Conservation (phyloP, 306 rosid species). For the Erythrophleum fordii region DNA sequence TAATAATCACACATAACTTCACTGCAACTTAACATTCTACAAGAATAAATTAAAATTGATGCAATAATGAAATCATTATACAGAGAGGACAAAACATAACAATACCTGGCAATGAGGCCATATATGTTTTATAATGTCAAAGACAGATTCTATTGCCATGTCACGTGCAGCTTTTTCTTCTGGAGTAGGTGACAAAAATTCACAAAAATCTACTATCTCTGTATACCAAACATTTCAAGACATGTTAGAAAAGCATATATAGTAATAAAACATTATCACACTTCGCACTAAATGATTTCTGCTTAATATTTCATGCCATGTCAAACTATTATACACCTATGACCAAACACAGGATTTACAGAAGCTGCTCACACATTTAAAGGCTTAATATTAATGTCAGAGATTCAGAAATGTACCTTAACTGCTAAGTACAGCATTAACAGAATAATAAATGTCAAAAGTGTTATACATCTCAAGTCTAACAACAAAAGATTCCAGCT, state of each 20-base stretch:
- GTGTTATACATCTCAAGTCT: background rate
- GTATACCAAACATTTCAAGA: conserved; percentile 25
- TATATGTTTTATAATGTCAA: conserved; percentile 73
- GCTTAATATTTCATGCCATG: background rate
- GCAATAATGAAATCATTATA: background rate
- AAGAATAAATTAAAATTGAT: background rate
- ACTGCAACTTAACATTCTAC: conserved; percentile 13
- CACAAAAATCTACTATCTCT: conserved; percentile 94
- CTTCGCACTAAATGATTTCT: background rate
- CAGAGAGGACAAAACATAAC: background rate
- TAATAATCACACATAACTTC: conserved; percentile 14
- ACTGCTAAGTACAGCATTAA: too few relatives aligned
- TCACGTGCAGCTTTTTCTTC: conserved; percentile 80
- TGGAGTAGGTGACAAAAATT: conserved; percentile 83
- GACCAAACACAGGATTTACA: background rate
- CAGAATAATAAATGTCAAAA: too few relatives aligned
- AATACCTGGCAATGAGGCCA: conserved; percentile 90
- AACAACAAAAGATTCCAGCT: background rate
- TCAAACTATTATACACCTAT: background rate
- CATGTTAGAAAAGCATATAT: conserved; percentile 6
- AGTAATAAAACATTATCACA: background rate
- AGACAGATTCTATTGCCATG: conserved; percentile 70
- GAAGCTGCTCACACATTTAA: background rate
- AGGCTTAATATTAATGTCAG: background rate
- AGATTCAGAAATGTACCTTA: too few relatives aligned